Evolutionary conservation across 441 rosid genomes (phyloP).

Genomic region (Corymbia calophylla): DNA sequence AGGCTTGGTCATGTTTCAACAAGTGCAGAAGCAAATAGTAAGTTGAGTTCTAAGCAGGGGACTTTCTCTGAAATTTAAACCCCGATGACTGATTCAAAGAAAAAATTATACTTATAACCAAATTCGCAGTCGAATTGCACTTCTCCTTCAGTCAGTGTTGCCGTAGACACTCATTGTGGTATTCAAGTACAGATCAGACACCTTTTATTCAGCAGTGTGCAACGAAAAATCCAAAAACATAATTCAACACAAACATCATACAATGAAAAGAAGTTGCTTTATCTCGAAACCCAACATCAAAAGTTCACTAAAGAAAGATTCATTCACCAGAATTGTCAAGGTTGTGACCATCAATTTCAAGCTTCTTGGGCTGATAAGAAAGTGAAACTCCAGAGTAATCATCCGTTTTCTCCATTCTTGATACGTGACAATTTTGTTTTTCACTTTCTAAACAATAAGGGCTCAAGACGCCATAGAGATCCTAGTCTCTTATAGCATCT

Average conservation of each 20-base stretch:
- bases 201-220: not conserved
- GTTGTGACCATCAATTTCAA: not conserved
- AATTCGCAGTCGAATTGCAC: not conserved
- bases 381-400: not conserved
- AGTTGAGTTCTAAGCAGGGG: not conserved
- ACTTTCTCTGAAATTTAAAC: not conserved
- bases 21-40: not conserved
- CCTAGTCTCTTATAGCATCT: not conserved
- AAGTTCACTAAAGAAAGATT: not conserved
- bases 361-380: not conserved
- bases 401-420: constrained; percentile 1
- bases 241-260: not conserved
- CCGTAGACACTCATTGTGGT: not conserved
- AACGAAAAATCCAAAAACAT: not conserved
- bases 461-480: not conserved
- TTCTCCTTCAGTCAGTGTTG: not conserved
- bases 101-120: not conserved
- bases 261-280: not conserved
- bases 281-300: not conserved
- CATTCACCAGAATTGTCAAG: not conserved
- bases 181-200: not conserved
- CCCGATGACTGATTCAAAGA: not conserved
- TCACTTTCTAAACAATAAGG: not conserved
- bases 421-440: not conserved
- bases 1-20: not conserved